Conservation (phyloP, 805 yeast species). For the Yamadazyma sp. region DNA sequence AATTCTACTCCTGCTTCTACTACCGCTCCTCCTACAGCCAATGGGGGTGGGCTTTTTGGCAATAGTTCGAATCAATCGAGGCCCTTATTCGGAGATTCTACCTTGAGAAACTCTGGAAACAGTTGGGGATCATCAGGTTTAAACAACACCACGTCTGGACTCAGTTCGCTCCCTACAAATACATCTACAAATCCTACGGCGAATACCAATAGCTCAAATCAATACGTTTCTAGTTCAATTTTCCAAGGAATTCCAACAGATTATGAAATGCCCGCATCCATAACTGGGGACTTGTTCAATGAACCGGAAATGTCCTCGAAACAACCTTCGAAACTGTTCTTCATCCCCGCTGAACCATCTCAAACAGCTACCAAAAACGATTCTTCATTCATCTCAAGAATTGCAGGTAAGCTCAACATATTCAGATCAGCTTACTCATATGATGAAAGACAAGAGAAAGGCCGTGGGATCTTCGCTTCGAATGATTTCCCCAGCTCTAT, state of each 20-base stretch:
- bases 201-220: constrained; percentile 11
- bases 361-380: neutral
- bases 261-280: constrained; percentile 16
- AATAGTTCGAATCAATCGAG: no score
- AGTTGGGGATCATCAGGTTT: no score
- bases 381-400: constrained; percentile 2
- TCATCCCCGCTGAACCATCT: neutral
- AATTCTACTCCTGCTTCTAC: no score
- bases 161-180: no score
- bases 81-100: no score
- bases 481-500: constrained; percentile 12
- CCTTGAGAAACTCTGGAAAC: no score
- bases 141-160: no score
- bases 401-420: constrained; percentile 14
- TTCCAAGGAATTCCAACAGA: constrained; percentile 12
- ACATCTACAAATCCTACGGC: constrained; percentile 8
- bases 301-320: neutral
- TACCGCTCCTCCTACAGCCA: no score
- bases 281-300: constrained; percentile 13
- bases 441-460: constrained; percentile 1
- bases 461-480: constrained; percentile 13
- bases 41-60: no score
- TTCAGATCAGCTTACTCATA: constrained; percentile 5
- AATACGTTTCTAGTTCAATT: constrained; percentile 10
- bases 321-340: neutral